phyloP scores from a whole-genome alignment of 169 alveolate genomes.

The Cryptosporidium tyzzeri region DNA sequence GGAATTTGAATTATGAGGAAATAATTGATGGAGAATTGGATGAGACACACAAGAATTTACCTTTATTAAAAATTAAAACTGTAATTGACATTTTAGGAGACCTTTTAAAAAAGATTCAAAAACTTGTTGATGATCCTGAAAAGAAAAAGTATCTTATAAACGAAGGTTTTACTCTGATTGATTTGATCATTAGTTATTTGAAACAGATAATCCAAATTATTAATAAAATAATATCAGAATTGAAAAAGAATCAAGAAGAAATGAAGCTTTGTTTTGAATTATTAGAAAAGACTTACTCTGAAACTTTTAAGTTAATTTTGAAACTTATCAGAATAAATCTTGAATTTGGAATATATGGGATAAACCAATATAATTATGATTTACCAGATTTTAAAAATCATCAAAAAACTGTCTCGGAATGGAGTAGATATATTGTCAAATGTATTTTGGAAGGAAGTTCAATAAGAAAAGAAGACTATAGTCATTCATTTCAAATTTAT shows the following conservation, averaged over 20 bases:
- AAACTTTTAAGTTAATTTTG: not conserved
- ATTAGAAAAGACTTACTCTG: not conserved
- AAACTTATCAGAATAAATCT: conserved; percentile 13
- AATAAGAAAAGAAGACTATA: conserved; percentile 14
- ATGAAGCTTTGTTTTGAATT: not conserved
- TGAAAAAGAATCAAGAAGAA: not conserved
- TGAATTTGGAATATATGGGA: conserved; percentile 21
- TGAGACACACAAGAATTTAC: not conserved
- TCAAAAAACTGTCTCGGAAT: not conserved
- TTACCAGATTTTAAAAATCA: not conserved
- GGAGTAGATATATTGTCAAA: conserved; percentile 39
- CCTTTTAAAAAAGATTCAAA: not conserved
- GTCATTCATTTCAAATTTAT: too few species aligned
- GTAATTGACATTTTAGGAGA: not conserved
- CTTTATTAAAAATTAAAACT: not conserved
- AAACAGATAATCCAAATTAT: not conserved
- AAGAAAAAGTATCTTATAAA: not conserved
- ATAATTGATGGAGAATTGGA: not conserved
- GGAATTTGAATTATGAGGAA: not conserved
- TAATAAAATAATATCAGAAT: not conserved
- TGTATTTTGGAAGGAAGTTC: conserved; percentile 41
- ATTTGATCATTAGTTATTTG: not conserved
- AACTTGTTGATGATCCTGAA: not conserved
- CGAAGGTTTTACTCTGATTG: not conserved
- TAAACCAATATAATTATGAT: not conserved